Percentiles rank a stretch among this genome's conserved stretches.
phyloP scores from a whole-genome alignment of 768 basidiomycete genomes.

The Hericium coralloides region DNA sequence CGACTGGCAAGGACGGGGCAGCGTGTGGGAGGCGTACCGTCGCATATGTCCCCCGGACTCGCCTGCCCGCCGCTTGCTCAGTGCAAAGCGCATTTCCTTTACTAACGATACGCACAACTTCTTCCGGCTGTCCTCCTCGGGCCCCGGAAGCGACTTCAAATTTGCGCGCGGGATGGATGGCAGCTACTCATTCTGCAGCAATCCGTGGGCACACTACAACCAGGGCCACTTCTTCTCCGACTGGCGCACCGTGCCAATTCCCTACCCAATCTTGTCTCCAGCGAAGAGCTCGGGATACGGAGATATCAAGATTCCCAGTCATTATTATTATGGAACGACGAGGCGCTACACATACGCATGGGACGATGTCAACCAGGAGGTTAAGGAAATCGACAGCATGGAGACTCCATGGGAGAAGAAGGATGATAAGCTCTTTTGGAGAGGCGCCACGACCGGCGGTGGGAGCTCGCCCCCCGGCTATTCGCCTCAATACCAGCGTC shows the following conservation, averaged over 20 bases:
- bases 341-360: constrained; percentile 84
- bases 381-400: constrained; percentile 75
- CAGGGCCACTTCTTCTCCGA: constrained; percentile 98
- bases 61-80: constrained; percentile 75
- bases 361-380: constrained; percentile 66
- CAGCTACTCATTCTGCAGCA: constrained; percentile 66
- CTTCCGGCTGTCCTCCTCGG: constrained; percentile 20
- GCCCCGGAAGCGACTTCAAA: constrained; percentile 44
- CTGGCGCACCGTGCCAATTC: constrained; percentile 78
- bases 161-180: constrained; percentile 60
- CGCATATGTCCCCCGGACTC: constrained; percentile 80
- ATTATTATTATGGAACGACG: constrained; percentile 89
- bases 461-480: constrained; percentile 84
- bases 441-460: constrained; percentile 94
- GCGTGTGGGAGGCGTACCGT: constrained; percentile 90
- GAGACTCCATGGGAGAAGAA: constrained; percentile 87
- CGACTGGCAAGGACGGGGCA: constrained; percentile 81
- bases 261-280: constrained; percentile 94
- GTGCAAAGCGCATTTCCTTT: constrained; percentile 54
- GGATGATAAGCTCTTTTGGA: constrained; percentile 83
- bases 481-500: constrained; percentile 75
- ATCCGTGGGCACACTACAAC: constrained; percentile 74
- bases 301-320: constrained; percentile 91
- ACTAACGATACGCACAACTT: constrained; percentile 20
- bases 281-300: constrained; percentile 78